A percentile compares a stretch with the other conserved stretches of the same genome.
Conservation (phyloP, 2,329 filamentous ascomycete genomes). For the Leptographium wingfieldii region DNA sequence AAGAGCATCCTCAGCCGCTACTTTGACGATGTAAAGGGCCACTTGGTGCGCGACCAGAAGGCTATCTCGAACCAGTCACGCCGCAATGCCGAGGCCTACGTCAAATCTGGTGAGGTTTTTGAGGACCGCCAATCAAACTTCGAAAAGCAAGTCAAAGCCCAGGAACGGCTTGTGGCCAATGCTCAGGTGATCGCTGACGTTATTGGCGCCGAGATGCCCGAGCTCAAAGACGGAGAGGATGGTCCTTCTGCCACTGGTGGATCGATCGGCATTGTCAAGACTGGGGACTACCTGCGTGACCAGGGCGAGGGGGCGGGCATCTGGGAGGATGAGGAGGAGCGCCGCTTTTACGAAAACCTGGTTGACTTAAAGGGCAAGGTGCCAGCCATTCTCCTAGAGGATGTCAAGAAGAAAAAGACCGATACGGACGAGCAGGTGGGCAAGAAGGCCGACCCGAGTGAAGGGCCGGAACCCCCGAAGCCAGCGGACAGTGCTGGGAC, state of each 20-base stretch:
- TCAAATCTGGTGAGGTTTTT: conserved; percentile 96
- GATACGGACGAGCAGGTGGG: conserved; percentile 73
- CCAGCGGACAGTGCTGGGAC: conserved; percentile 23
- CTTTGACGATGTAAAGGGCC: conserved; percentile 82
- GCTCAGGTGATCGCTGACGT: conserved; percentile 84
- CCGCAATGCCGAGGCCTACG: conserved; percentile 94
- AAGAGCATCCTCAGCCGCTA: conserved; percentile 75
- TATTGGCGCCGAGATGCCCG: conserved; percentile 84
- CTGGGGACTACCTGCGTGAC: conserved; percentile 81
- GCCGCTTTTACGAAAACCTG: conserved; percentile 94
- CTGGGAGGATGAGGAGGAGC: conserved; percentile 97
- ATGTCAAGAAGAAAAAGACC: conserved; percentile 83
- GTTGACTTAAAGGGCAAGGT: conserved; percentile 94
- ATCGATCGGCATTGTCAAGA: conserved; percentile 85
- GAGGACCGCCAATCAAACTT: conserved; percentile 94
- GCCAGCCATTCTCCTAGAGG: conserved; percentile 83
- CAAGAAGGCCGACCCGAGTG: conserved; percentile 52
- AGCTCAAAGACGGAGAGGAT: conserved; percentile 73
- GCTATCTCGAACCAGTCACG: conserved; percentile 74
- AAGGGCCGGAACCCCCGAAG: conserved; percentile 34
- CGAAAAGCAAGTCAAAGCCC: conserved; percentile 82
- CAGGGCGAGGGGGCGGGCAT: conserved; percentile 87
- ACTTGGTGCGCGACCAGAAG: conserved; percentile 85
- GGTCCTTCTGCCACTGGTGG: conserved; percentile 52
- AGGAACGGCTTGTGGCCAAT: conserved; percentile 82